Percentiles rank a stretch among this genome's conserved stretches.
Evolutionary conservation across 306 rosid species (phyloP).

Genomic region (Fragaria iinumae): DNA sequence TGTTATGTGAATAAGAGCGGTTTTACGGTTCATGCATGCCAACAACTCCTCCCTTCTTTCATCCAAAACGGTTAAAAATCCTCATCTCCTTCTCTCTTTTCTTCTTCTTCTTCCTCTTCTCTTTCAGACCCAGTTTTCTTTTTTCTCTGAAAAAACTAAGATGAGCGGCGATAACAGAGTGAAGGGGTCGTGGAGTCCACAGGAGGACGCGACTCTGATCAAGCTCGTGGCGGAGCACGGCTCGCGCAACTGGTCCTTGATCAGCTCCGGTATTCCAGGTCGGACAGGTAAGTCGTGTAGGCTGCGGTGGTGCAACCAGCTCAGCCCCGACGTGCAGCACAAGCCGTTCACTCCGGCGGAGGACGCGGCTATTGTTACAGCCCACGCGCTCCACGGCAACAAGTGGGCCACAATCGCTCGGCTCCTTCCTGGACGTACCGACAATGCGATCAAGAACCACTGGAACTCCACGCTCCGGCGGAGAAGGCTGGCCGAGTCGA

Average conservation of each 20-base stretch:
- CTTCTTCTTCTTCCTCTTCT: not conserved
- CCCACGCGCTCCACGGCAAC: constrained; percentile 76
- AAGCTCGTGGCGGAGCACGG: constrained; percentile 64
- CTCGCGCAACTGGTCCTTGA: constrained; percentile 72
- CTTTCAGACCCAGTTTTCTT: not conserved
- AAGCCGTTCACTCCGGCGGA: constrained; percentile 68
- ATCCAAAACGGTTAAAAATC: constrained; percentile 23
- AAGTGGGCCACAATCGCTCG: constrained; percentile 96
- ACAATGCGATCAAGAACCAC: constrained; percentile 90
- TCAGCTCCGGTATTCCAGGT: constrained; percentile 69
- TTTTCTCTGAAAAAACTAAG: too few relatives aligned
- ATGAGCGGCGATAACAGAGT: constrained; percentile 37
- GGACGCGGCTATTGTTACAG: constrained; percentile 52
- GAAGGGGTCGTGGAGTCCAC: constrained; percentile 85
- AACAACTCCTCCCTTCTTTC: constrained; percentile 28
- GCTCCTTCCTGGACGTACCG: constrained; percentile 81
- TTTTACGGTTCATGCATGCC: constrained; percentile 58
- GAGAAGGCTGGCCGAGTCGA: constrained; percentile 21
- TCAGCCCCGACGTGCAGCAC: constrained; percentile 86
- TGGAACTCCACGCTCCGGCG: constrained; percentile 94
- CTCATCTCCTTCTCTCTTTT: not conserved
- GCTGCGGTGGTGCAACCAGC: constrained; percentile 90
- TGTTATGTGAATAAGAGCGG: constrained; percentile 30
- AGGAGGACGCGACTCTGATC: constrained; percentile 62
- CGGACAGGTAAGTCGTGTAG: constrained; percentile 91